These are phyloP conservation scores for Exophiala spinifera DNA, from an alignment of 2,329 filamentous ascomycete species.

Conservation along the genomic window DNA sequence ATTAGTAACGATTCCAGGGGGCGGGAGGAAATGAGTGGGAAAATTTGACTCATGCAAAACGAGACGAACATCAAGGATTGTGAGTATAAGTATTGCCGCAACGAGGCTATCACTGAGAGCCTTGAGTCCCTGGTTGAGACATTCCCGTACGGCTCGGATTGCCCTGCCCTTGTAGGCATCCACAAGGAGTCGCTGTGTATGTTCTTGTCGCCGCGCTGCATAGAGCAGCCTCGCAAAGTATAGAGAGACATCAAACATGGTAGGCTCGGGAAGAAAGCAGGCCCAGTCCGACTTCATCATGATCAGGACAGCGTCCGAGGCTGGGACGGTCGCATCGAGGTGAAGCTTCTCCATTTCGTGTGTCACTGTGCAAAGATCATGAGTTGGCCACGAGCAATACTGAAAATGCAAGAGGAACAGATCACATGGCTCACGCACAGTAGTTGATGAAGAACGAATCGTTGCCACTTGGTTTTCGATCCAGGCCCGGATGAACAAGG, in stretches of 20 bases:
- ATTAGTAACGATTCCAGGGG: not conserved
- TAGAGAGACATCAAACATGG: constrained; percentile 7
- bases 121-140: constrained; percentile 1
- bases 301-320: not conserved
- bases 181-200: constrained; percentile 1
- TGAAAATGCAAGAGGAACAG: not conserved
- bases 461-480: not conserved
- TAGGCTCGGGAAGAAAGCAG: constrained; percentile 9
- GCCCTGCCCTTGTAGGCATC: constrained; percentile 8
- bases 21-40: not conserved
- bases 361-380: constrained; percentile 5
- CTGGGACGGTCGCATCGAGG: not conserved
- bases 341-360: constrained; percentile 11
- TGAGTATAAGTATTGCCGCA: constrained; percentile 8
- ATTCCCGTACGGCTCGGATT: constrained; percentile 3
- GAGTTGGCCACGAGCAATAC: constrained; percentile 1
- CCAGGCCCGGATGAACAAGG: constrained; percentile 3
- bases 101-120: constrained; percentile 7
- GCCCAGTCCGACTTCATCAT: constrained; percentile 11
- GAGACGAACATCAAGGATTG: constrained; percentile 9
- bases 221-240: constrained; percentile 10
- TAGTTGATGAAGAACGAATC: constrained; percentile 11
- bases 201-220: constrained; percentile 3
- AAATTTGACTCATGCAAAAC: not conserved
- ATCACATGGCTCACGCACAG: constrained; percentile 2